Evolutionary conservation across 441 rosid species (phyloP).

Genomic region (Lepidium campestre): DNA sequence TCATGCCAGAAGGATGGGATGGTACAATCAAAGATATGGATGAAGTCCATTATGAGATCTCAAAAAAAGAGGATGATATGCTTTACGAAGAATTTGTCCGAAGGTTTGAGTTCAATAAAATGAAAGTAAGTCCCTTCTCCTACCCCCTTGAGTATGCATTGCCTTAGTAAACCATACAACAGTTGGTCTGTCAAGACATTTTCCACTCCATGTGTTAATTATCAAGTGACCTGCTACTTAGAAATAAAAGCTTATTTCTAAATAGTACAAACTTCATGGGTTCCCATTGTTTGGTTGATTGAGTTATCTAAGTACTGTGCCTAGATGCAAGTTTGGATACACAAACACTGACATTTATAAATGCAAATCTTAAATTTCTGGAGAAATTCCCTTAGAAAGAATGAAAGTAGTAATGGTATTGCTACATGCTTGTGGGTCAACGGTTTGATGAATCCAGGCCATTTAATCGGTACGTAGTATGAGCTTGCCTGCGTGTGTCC

Average conservation of each 20-base stretch:
- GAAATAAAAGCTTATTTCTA: not conserved
- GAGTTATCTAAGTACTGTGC: not conserved
- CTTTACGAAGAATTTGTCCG: slow-evolving; percentile 77
- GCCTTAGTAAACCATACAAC: not conserved
- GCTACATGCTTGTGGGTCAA: not conserved
- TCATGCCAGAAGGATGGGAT: slow-evolving; percentile 98
- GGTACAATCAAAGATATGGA: slow-evolving; percentile 79
- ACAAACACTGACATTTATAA: no score
- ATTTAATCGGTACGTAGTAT: not conserved
- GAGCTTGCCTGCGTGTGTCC: not conserved
- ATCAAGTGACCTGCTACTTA: not conserved
- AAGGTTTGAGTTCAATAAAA: slow-evolving; percentile 77
- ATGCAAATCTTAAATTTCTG: not conserved
- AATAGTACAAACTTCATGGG: not conserved
- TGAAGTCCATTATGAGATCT: slow-evolving; percentile 92
- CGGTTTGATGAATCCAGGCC: not conserved
- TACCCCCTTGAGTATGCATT: not conserved
- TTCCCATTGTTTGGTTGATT: not conserved
- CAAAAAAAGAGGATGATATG: slow-evolving; percentile 88
- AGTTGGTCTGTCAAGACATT: not conserved
- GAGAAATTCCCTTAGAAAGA: not conserved
- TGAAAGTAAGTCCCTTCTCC: slow-evolving; percentile 50
- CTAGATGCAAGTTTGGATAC: not conserved
- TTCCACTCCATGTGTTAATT: not conserved
- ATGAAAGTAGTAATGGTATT: not conserved